Conservation (phyloP, 768 basidiomycete species). For the Holtermanniella nyarrowii region DNA sequence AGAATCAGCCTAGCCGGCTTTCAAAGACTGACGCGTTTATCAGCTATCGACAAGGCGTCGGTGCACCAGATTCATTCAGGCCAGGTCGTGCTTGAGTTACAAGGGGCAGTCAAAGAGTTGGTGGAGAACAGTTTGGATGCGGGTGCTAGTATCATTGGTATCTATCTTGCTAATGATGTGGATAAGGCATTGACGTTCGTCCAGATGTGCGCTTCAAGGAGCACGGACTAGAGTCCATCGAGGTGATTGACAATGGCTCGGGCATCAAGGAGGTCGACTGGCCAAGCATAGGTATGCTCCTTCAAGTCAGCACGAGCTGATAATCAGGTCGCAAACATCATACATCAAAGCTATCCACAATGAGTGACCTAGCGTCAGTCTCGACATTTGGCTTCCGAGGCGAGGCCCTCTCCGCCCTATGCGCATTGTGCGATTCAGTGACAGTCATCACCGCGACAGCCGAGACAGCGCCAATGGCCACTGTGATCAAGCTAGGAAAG, state of each 20-base stretch:
- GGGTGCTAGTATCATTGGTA: constrained; percentile 74
- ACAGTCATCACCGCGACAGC: constrained; percentile 63
- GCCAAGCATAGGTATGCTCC: constrained; percentile 58
- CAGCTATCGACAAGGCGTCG: constrained; percentile 62
- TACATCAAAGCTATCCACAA: constrained; percentile 78
- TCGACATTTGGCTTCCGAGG: constrained; percentile 89
- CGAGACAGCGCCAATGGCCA: constrained; percentile 64
- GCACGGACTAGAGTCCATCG: constrained; percentile 67
- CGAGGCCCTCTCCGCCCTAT: constrained; percentile 88
- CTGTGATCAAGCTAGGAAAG: constrained; percentile 60
- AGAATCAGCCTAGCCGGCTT: no score
- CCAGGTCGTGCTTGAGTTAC: constrained; percentile 87
- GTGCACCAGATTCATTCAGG: constrained; percentile 86
- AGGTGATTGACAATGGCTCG: constrained; percentile 84
- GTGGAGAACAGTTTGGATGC: constrained; percentile 95
- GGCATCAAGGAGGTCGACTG: constrained; percentile 74
- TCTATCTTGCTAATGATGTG: constrained; percentile 18
- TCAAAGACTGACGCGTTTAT: no score
- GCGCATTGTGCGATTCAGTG: constrained; percentile 64
- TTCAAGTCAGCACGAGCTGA: no score
- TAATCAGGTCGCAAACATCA: constrained; percentile 81
- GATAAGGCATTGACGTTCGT: neutral
- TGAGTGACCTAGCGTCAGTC: constrained; percentile 61
- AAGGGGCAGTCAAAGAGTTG: constrained; percentile 89
- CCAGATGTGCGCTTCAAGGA: constrained; percentile 84